Conservation (phyloP, 805 yeast genomes). For the Metschnikowia lunata region DNA sequence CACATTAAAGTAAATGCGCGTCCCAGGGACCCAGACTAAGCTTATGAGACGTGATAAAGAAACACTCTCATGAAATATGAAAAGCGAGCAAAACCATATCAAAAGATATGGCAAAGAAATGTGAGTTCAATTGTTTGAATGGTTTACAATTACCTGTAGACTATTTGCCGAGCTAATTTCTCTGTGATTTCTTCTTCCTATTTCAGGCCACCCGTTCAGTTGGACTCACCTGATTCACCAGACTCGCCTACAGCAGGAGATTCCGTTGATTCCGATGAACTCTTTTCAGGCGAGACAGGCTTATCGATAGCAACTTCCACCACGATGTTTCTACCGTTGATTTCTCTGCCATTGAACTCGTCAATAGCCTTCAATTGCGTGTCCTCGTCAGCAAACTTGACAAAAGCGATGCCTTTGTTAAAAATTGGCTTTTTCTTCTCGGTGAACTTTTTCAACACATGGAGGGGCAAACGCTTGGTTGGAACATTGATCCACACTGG, state of each 20-base stretch:
- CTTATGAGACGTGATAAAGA: too few species aligned
- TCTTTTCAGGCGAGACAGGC: constrained; percentile 20
- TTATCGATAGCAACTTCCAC: constrained; percentile 74
- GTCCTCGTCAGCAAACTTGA: constrained; percentile 55
- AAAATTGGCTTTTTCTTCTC: constrained; percentile 39
- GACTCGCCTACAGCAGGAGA: constrained; percentile 2
- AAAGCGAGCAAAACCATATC: too few species aligned
- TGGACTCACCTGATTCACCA: not conserved
- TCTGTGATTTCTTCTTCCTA: too few species aligned
- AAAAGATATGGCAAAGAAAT: too few species aligned
- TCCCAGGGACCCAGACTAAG: too few species aligned
- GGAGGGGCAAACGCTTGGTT: constrained; percentile 42
- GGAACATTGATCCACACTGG: constrained; percentile 63
- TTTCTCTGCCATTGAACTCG: constrained; percentile 57
- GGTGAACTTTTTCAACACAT: constrained; percentile 39
- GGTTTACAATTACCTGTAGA: too few species aligned
- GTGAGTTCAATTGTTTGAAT: too few species aligned
- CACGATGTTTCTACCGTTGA: constrained; percentile 61
- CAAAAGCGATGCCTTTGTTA: constrained; percentile 65
- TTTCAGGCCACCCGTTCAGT: too few species aligned
- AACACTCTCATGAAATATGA: too few species aligned
- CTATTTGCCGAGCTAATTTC: too few species aligned
- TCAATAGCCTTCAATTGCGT: constrained; percentile 69
- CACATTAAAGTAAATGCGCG: too few species aligned
- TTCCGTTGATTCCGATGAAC: constrained; percentile 1